Evolutionary conservation across 768 basidiomycete species (phyloP).

Genomic region (Infundibulicybe gibba): DNA sequence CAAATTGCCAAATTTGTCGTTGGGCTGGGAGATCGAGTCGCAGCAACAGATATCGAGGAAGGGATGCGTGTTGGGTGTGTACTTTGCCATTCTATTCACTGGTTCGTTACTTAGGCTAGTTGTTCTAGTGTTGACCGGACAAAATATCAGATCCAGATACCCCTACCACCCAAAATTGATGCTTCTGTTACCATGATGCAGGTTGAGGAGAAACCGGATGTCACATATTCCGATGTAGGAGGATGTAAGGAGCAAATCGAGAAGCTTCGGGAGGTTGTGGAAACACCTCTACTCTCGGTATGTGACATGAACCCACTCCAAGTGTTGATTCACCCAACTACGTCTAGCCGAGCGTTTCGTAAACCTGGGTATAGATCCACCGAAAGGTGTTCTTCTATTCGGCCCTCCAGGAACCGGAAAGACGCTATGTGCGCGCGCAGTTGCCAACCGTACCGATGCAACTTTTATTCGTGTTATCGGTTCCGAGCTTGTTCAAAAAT

Average conservation of each 20-base stretch:
- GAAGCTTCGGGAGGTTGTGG: slow-evolving; percentile 97
- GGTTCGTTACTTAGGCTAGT: slow-evolving; percentile 4
- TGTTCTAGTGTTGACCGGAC: slow-evolving; percentile 80
- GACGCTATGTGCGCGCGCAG: slow-evolving; percentile 96
- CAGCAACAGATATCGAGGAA: slow-evolving; percentile 98
- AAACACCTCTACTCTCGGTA: slow-evolving; percentile 91
- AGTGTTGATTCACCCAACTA: background rate
- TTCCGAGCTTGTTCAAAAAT: slow-evolving; percentile 99
- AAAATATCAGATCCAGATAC: slow-evolving; percentile 99
- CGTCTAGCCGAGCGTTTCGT: slow-evolving; percentile 93
- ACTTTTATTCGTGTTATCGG: slow-evolving; percentile 99
- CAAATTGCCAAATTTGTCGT: slow-evolving; percentile 99
- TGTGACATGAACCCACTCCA: background rate
- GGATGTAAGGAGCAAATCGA: slow-evolving; percentile 99
- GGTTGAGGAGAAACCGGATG: slow-evolving; percentile 97
- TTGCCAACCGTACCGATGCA: slow-evolving; percentile 97
- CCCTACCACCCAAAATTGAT: slow-evolving; percentile 97
- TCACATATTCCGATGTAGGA: slow-evolving; percentile 96
- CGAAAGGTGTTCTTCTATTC: slow-evolving; percentile 94
- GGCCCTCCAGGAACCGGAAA: slow-evolving; percentile 99
- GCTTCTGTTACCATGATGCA: slow-evolving; percentile 99
- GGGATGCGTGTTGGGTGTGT: slow-evolving; percentile 99
- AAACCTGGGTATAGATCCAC: slow-evolving; percentile 97
- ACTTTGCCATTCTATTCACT: slow-evolving; percentile 6
- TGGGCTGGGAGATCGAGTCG: slow-evolving; percentile 92